Base-by-base conservation (phyloP, 305 asterid genomes). In the Coffea humblotiana region DNA sequence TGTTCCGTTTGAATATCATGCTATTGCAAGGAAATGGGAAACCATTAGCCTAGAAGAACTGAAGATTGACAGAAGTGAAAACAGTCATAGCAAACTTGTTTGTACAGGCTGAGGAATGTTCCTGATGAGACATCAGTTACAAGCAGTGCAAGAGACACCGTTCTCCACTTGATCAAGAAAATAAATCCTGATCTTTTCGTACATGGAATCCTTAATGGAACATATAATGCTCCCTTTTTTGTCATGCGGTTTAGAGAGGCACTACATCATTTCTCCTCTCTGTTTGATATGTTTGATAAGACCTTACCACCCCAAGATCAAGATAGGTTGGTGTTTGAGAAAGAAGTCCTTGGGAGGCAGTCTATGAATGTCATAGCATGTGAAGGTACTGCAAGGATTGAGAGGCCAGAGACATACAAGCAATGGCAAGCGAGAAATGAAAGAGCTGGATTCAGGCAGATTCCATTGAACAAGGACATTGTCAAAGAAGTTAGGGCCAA, bases 371-470 rank as follows among this genome's bases (percentile, higher is more conserved):
- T 92, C 18, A 88, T 92, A 83, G 98, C 99, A 2, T 95, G 98
- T 72, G 99, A 93, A 82, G 99, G 99, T 35, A 84, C 89, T 3
- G 92, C 91, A 83, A 89, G 99, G 89, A 90, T 93, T 6, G 98
- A 88, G 77, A 89, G 99, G 81, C 97, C 99, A 1, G 98, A 95
- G 84, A 93, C 95, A 0, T 92, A 93, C 83, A 95, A 92, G 92
- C 98, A 92, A 75, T 93, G 98, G 98, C 95, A 91, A 68, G 86
- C 78, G 1, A 89, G 98, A 23, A 89, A 83, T 77, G 37, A 83
- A 77, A 91, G 97, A 84, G 94, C 95, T 29, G 98, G 98, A 29
- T 93, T 95, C 90, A 90, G 84, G 85, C 91, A 88, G 40, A 80
- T 93, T 13, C 89, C 97, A 0, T 76, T 93, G 82, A 82, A 86